Evolutionary conservation across 441 rosid species (phyloP).

Genomic region (Adansonia rubrostipa): DNA sequence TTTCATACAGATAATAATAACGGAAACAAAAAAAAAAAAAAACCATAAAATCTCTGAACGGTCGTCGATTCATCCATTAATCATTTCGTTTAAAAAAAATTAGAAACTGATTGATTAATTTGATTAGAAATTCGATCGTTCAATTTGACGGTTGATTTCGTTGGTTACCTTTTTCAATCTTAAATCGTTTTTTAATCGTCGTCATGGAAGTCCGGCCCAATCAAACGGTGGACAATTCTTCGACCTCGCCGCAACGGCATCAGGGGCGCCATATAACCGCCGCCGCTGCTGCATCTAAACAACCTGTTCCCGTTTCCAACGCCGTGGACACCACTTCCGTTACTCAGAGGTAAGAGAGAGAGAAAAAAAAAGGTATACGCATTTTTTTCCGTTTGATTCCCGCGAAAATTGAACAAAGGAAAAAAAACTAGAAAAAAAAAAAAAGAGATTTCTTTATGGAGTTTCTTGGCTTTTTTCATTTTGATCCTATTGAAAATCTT

Average conservation of each 20-base stretch:
- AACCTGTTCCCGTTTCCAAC: conserved; percentile 40
- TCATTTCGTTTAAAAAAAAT: neutral
- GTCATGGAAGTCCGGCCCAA: conserved; percentile 56
- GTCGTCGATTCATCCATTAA: neutral
- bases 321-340: conserved; percentile 56
- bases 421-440: neutral
- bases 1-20: neutral
- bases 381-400: neutral
- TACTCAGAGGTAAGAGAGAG: conserved; percentile 47
- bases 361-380: neutral
- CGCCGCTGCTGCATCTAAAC: conserved; percentile 42
- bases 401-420: neutral
- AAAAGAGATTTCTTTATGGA: neutral
- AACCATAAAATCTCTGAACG: too few relatives aligned
- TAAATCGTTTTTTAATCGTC: neutral
- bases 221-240: conserved; percentile 46
- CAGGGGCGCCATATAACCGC: conserved; percentile 40
- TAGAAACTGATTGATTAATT: conserved; percentile 7
- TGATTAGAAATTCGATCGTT: neutral
- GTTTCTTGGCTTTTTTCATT: neutral
- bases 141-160: conserved; percentile 13
- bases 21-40: neutral
- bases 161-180: neutral
- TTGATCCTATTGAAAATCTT: neutral
- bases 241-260: conserved; percentile 38